Conservation (phyloP, 2,329 filamentous ascomycete genomes). For the Hymenoscyphus albidus region DNA sequence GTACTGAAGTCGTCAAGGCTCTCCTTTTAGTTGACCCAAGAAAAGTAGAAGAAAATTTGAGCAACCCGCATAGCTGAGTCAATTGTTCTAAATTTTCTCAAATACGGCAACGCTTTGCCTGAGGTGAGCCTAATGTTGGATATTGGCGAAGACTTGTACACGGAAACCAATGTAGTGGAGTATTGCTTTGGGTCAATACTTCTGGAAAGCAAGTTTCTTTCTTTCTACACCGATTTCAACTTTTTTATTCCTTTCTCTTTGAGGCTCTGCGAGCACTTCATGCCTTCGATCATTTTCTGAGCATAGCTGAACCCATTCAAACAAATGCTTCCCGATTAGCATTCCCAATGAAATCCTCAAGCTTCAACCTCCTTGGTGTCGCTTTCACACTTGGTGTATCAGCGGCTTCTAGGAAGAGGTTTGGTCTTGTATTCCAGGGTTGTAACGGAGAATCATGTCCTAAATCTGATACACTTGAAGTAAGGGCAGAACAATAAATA, state of each 20-base stretch:
- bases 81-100: no score
- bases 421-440: neutral
- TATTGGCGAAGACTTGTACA: no score
- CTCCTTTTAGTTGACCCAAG: no score
- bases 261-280: conserved; percentile 7
- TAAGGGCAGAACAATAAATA: neutral
- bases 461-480: neutral
- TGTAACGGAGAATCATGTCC: neutral
- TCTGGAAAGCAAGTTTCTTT: neutral
- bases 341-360: conserved; percentile 12
- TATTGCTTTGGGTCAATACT: conserved; percentile 1
- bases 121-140: no score
- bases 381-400: conserved; percentile 10
- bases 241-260: neutral
- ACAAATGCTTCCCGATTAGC: neutral
- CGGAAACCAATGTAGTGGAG: neutral
- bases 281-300: conserved; percentile 3
- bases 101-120: no score
- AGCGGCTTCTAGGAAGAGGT: conserved; percentile 2
- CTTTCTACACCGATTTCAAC: neutral
- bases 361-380: conserved; percentile 8
- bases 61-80: no score
- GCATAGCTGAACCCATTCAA: conserved; percentile 7
- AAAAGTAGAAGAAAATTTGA: no score
- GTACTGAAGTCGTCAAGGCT: no score